Evolutionary conservation across 352 stramenopile genomes (phyloP).

Genomic region (Plasmopara viticola): DNA sequence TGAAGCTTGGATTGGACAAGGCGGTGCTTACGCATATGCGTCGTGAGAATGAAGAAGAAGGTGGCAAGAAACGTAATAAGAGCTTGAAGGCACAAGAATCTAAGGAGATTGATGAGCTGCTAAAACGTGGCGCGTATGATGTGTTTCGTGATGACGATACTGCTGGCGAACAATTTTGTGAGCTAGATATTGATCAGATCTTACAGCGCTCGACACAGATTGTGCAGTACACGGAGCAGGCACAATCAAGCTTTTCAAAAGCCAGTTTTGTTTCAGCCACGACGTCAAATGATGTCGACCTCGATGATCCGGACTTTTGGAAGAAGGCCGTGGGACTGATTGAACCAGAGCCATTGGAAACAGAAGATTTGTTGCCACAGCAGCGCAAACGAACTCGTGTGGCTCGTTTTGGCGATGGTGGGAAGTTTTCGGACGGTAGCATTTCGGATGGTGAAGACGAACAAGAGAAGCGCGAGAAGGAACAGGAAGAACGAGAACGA

Average conservation of each 20-base stretch:
- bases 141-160: conserved; percentile 89
- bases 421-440: conserved; percentile 59
- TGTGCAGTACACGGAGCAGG: conserved; percentile 81
- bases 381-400: conserved; percentile 85
- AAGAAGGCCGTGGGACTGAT: conserved; percentile 94
- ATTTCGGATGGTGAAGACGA: conserved; percentile 59
- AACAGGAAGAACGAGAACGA: conserved; percentile 49
- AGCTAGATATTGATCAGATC: conserved; percentile 97
- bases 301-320: conserved; percentile 99
- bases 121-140: conserved; percentile 89
- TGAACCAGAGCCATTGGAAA: conserved; percentile 60
- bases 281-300: conserved; percentile 91
- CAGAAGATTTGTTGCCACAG: conserved; percentile 55
- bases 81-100: conserved; percentile 76
- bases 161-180: conserved; percentile 93
- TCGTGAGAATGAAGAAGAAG: conserved; percentile 77
- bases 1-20: conserved; percentile 92
- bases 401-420: conserved; percentile 64
- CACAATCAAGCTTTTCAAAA: conserved; percentile 87
- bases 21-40: conserved; percentile 89
- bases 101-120: conserved; percentile 88
- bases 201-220: conserved; percentile 85
- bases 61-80: conserved; percentile 70
- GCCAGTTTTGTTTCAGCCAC: conserved; percentile 88
- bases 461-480: conserved; percentile 36